Evolutionary conservation across 1,284 basidiomycete species (phyloP).

Genomic region (Coriolopsis trogii): DNA sequence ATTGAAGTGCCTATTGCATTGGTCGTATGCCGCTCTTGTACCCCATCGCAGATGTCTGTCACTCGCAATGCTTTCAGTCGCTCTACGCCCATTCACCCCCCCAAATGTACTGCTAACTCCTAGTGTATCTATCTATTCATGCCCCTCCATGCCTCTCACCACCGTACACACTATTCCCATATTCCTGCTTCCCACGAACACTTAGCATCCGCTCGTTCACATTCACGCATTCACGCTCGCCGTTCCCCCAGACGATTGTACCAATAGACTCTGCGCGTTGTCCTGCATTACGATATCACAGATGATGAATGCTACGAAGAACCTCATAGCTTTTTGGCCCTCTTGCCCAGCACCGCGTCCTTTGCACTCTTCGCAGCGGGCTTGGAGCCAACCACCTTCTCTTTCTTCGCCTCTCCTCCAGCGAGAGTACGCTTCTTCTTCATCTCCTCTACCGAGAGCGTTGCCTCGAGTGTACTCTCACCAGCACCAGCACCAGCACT

Average conservation of each 20-base stretch:
- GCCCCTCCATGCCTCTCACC: slow-evolving; percentile 10
- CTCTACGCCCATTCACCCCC: slow-evolving; percentile 4
- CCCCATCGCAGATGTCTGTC: background rate
- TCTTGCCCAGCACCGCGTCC: slow-evolving; percentile 51
- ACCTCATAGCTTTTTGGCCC: slow-evolving; percentile 24
- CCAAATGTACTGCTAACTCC: slow-evolving; percentile 14
- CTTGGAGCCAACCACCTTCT: slow-evolving; percentile 47
- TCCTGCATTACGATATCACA: no score
- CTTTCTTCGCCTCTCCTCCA: slow-evolving; percentile 63
- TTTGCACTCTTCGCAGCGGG: slow-evolving; percentile 52
- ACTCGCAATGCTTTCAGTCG: no score
- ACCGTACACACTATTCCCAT: slow-evolving; percentile 6
- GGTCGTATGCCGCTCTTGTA: background rate
- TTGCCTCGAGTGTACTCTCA: background rate
- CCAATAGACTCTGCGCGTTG: background rate
- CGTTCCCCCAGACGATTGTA: background rate
- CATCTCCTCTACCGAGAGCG: slow-evolving; percentile 31
- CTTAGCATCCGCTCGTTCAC: background rate
- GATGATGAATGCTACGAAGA: background rate
- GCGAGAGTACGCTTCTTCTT: slow-evolving; percentile 52
- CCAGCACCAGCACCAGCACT: slow-evolving; percentile 1
- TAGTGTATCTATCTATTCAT: slow-evolving; percentile 12
- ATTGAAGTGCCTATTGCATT: slow-evolving; percentile 7
- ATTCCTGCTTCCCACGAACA: background rate
- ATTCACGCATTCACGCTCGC: background rate